Percentiles rank a stretch among this genome's conserved stretches.
These are phyloP conservation scores for Candida sphagnicola DNA, from an alignment of 805 yeast genomes.

Conservation along the genomic window DNA sequence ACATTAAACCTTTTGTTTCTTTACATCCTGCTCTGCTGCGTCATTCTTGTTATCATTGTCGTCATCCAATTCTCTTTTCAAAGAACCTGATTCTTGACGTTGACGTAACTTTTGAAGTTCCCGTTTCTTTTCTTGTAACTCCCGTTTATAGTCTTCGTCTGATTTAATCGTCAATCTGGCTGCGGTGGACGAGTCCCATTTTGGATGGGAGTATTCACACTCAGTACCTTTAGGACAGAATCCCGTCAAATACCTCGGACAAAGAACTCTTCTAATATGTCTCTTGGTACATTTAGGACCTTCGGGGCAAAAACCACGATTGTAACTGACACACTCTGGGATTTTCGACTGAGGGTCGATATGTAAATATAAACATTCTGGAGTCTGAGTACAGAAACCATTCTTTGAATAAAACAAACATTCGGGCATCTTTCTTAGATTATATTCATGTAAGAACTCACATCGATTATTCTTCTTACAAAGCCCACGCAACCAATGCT, in stretches of 20 bases:
- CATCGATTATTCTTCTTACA: conserved; percentile 97
- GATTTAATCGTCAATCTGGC: conserved; percentile 41
- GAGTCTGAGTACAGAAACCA: conserved; percentile 86
- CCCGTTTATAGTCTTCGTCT: conserved; percentile 31
- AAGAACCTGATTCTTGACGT: conserved; percentile 3
- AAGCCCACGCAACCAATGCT: conserved; percentile 96
- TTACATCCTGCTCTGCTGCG: conserved; percentile 6
- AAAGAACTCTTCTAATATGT: conserved; percentile 71
- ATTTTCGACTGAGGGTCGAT: conserved; percentile 84
- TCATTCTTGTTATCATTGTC: conserved; percentile 1
- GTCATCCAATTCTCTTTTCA: conserved; percentile 2
- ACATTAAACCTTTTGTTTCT: conserved; percentile 2
- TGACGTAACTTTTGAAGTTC: conserved; percentile 1
- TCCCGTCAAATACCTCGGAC: conserved; percentile 82
- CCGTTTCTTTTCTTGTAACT: conserved; percentile 13
- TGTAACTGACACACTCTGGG: conserved; percentile 84
- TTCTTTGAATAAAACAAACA: conserved; percentile 81
- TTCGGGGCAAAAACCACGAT: conserved; percentile 84
- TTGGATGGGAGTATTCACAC: conserved; percentile 82
- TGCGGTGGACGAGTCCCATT: conserved; percentile 47
- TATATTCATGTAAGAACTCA: conserved; percentile 93
- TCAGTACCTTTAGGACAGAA: conserved; percentile 88
- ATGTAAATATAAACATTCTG: conserved; percentile 91
- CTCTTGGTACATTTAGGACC: conserved; percentile 84
- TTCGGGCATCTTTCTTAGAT: conserved; percentile 93